Conservation (phyloP, 106 monocot genomes). For the Narthecium ossifragum region DNA sequence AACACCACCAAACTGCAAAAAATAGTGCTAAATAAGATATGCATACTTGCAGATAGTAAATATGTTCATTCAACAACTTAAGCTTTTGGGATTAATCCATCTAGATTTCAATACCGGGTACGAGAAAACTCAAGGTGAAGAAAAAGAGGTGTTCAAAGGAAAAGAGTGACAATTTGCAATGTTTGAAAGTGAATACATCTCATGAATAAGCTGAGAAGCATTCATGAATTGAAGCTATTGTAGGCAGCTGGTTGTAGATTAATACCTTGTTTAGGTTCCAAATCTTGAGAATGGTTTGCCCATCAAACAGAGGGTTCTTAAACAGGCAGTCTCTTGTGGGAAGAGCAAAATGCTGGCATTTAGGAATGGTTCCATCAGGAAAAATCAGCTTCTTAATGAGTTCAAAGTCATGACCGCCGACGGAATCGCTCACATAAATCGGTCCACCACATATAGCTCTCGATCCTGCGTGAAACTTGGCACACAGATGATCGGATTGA, state of each 20-base stretch:
- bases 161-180: too few relatives aligned
- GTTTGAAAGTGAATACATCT: too few relatives aligned
- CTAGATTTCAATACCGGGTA: background rate
- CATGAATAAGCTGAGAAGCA: too few relatives aligned
- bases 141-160: too few relatives aligned
- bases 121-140: too few relatives aligned
- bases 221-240: too few relatives aligned
- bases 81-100: background rate
- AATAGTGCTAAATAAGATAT: background rate
- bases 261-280: conserved; percentile 60
- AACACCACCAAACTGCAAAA: conserved; percentile 41
- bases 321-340: conserved; percentile 53
- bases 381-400: conserved; percentile 41
- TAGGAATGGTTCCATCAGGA: conserved; percentile 53
- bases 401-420: conserved; percentile 35
- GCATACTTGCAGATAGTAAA: background rate
- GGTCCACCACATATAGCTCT: conserved; percentile 56
- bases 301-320: conserved; percentile 45
- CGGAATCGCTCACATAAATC: conserved; percentile 39
- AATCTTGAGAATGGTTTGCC: conserved; percentile 47
- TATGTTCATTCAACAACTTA: too few relatives aligned
- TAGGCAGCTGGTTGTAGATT: too few relatives aligned
- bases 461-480: conserved; percentile 37
- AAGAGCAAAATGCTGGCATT: conserved; percentile 44
- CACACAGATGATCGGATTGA: conserved; percentile 37